Conservation (phyloP, 176 grass and related monocot species). For the Oryza officinalis region DNA sequence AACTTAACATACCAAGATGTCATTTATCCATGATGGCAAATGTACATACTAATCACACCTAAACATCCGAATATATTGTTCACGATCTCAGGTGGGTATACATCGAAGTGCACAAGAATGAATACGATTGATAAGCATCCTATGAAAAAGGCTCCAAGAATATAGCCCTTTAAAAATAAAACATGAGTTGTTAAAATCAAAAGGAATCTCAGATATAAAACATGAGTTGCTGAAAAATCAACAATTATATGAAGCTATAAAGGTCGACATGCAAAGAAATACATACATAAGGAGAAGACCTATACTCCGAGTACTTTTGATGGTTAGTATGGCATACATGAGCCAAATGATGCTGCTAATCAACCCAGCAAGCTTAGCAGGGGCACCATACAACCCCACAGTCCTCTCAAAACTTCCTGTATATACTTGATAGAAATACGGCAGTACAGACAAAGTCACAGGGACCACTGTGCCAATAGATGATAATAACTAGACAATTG, state of each 20-base stretch:
- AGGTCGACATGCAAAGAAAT: background rate
- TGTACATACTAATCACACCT: too few species aligned
- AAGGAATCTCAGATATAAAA: background rate
- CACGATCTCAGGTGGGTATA: background rate
- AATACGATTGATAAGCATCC: background rate
- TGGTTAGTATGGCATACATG: background rate
- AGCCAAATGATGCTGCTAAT: background rate
- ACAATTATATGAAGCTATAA: background rate
- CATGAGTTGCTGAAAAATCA: background rate
- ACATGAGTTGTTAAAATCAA: background rate
- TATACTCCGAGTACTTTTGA: background rate
- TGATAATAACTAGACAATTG: background rate
- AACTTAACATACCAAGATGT: background rate
- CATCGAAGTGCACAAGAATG: background rate
- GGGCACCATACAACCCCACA: background rate
- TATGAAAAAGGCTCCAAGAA: background rate
- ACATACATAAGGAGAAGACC: background rate
- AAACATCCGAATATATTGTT: background rate
- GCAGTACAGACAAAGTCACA: background rate
- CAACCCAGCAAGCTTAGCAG: background rate
- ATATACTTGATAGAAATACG: background rate
- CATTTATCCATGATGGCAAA: too few species aligned
- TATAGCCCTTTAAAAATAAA: background rate
- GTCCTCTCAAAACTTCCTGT: background rate
- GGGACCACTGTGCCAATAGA: background rate